Percentiles rank a stretch among this genome's conserved stretches.
phyloP scores from a whole-genome alignment of 2,329 filamentous ascomycete genomes.

The Tolypocladium album region DNA sequence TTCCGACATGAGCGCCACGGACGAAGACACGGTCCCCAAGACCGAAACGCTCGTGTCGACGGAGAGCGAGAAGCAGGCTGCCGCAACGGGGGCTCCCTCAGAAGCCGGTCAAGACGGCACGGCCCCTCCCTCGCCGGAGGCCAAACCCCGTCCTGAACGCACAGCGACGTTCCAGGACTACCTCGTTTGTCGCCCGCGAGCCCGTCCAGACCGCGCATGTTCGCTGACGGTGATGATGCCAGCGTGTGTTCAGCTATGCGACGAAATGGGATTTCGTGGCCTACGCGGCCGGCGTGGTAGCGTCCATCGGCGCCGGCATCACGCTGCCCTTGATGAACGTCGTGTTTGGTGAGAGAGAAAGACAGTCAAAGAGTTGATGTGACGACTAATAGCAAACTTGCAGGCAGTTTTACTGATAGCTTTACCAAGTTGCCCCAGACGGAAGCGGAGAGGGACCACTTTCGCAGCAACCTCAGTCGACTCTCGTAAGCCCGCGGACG shows the following conservation, averaged over 20 bases:
- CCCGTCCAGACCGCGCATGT: too few relatives aligned
- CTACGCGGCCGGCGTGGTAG: conserved; percentile 33
- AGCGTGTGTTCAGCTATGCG: conserved; percentile 44
- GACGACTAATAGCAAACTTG: not conserved
- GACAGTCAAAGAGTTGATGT: not conserved
- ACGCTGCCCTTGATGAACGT: conserved; percentile 51
- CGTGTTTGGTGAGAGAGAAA: conserved; percentile 35
- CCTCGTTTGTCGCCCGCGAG: conserved; percentile 12
- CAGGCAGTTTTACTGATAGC: conserved; percentile 33
- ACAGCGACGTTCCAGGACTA: conserved; percentile 36
- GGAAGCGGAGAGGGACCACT: conserved; percentile 22
- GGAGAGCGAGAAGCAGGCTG: not conserved
- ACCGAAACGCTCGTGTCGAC: not conserved
- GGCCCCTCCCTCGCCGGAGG: not conserved
- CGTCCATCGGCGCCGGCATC: conserved; percentile 40
- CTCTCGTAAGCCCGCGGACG: conserved; percentile 26
- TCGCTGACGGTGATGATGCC: not conserved
- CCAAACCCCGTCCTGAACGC: conserved; percentile 17
- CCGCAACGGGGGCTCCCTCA: not conserved
- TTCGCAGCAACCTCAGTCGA: conserved; percentile 29
- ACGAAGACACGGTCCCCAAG: not conserved
- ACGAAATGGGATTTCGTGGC: conserved; percentile 39
- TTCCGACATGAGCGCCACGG: not conserved
- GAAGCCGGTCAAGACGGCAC: not conserved
- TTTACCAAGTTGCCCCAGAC: conserved; percentile 31